Evolutionary conservation across 768 basidiomycete genomes (phyloP).

Genomic region (Hydnomerulius pinastri): DNA sequence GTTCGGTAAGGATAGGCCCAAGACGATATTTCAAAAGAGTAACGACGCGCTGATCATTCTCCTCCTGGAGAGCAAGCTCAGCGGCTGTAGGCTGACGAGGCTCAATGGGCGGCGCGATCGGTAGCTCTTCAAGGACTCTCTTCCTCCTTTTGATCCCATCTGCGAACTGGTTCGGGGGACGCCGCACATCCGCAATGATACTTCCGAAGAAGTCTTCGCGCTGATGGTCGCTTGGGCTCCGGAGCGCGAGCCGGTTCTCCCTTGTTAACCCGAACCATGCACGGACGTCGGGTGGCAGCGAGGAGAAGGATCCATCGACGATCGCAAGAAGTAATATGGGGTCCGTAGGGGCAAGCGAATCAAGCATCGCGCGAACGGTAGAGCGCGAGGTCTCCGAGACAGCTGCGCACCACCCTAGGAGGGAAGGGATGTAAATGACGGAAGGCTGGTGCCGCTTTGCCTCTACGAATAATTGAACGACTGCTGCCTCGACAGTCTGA

Average conservation of each 20-base stretch:
- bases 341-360: constrained; percentile 87
- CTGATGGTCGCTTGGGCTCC: constrained; percentile 51
- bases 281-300: constrained; percentile 79
- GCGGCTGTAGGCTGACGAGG: constrained; percentile 80
- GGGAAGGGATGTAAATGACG: constrained; percentile 91
- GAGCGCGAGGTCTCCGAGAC: constrained; percentile 82
- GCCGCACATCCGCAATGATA: constrained; percentile 65
- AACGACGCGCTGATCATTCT: constrained; percentile 75
- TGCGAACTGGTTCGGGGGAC: constrained; percentile 85
- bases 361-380: constrained; percentile 88
- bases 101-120: constrained; percentile 87
- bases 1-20: constrained; percentile 83
- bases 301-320: constrained; percentile 71
- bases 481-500: constrained; percentile 87
- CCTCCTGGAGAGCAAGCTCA: constrained; percentile 80
- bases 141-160: constrained; percentile 85
- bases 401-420: constrained; percentile 82
- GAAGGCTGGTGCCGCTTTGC: constrained; percentile 97
- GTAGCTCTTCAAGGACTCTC: constrained; percentile 82
- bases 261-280: constrained; percentile 86
- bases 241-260: constrained; percentile 73
- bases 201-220: constrained; percentile 76
- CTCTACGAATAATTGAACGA: constrained; percentile 94
- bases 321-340: constrained; percentile 92
- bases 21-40: constrained; percentile 88